Evolutionary conservation across 441 rosid species (phyloP), one percentile per base, ranked within the genome.

Genomic region (Adansonia grandidieri): DNA sequence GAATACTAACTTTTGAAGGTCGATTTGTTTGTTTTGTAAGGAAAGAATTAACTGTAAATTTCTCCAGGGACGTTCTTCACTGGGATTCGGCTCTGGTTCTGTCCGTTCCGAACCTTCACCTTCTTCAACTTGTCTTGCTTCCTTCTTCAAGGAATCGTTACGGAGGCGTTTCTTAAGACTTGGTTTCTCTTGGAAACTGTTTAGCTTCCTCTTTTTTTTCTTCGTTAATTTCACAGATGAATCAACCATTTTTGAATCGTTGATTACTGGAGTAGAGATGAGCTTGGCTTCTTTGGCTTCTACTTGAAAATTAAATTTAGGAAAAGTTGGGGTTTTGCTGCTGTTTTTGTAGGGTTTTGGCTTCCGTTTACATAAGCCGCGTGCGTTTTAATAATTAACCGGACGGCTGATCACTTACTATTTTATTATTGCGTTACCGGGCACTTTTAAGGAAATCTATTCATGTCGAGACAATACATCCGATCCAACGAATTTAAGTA

Each of bases 21-120:
- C 86, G 78, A 90, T 73, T 77, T 84, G 84, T 44, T 76, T 89
- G 83, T 64, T 84, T 82, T 90, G 90, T 62, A 94, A 71, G 9
- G 84, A 87, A 13, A 90, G 86, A 79, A 94, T 87, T 74, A 97
- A 83, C 80, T 91, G 86, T 14, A 96, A 88, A 81, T 94, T 94
- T 82, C 83, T 85, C 98, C 98, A 96, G 54, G 91, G 89, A 79
- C 79, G 60, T 15, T 48, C 90, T 78, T 83, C 88, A 60, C 78
- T 82, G 65, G 68, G 45, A 8, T 44, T 75, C 69, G 61, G 17
- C 77, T 71, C 77, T 5, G 48, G 63, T 66, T 78, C 87, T 24
- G 28, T 51, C 42, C 51, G 73, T 10, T 78, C 80, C 22, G 37
- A 75, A 11, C 80, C 72, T 14, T 69, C 73, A 64, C 42, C 74